phyloP scores from a whole-genome alignment of 208 protist genomes.

The Trichomonas gallinae region DNA sequence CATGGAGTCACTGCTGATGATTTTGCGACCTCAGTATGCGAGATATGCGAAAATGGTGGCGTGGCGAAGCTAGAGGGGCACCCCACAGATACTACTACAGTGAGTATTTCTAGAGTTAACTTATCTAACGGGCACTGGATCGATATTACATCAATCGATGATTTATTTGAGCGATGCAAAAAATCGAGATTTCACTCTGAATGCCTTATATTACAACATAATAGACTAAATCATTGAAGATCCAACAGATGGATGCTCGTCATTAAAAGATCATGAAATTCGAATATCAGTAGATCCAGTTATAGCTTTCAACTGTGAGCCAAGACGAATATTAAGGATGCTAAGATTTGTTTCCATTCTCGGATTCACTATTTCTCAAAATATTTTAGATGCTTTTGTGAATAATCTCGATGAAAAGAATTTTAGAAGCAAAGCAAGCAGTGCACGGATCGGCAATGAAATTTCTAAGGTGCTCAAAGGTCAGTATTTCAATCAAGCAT shows the following conservation, averaged over 20 bases:
- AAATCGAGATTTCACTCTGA: slow-evolving; percentile 91
- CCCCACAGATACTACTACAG: neutral
- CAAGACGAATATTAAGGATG: slow-evolving; percentile 41
- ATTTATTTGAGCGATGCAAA: slow-evolving; percentile 64
- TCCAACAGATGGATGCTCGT: neutral
- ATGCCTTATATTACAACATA: slow-evolving; percentile 96
- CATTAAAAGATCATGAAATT: neutral
- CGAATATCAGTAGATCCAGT: slow-evolving; percentile 38
- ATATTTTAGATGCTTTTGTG: neutral
- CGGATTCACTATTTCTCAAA: slow-evolving; percentile 19
- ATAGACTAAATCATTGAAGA: slow-evolving; percentile 48
- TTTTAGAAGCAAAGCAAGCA: neutral
- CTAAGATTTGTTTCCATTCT: slow-evolving; percentile 41
- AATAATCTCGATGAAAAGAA: neutral
- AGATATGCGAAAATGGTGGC: neutral
- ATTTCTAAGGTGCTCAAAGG: neutral
- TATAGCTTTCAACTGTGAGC: slow-evolving; percentile 45
- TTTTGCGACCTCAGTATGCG: neutral
- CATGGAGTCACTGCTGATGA: slow-evolving; percentile 44
- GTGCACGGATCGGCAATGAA: neutral
- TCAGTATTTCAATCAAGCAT: neutral
- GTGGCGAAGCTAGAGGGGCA: neutral
- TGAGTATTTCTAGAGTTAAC: neutral
- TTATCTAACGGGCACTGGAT: neutral
- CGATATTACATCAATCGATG: neutral